Percentiles rank a stretch among this genome's conserved stretches.
Conservation (phyloP, 164 flowering plant species). For the Chimonanthus salicifolius region DNA sequence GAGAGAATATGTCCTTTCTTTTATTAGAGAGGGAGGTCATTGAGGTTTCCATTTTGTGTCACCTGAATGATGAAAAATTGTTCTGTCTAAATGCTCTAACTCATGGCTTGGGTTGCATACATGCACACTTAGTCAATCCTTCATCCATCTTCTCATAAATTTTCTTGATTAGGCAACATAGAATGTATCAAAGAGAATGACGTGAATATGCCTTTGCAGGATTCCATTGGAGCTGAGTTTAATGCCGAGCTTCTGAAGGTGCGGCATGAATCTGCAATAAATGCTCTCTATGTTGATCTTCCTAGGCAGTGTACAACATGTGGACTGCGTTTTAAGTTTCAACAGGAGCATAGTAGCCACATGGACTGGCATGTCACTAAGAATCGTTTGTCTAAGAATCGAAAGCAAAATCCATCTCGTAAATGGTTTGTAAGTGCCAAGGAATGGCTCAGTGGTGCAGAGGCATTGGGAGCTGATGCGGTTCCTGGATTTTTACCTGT, state of each 20-base stretch:
- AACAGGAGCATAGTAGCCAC: slow-evolving; percentile 89
- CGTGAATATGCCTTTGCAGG: slow-evolving; percentile 36
- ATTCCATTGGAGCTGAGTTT: slow-evolving; percentile 74
- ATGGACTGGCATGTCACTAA: slow-evolving; percentile 99
- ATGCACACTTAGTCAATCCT: not conserved
- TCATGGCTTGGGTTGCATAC: not conserved
- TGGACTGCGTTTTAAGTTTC: slow-evolving; percentile 76
- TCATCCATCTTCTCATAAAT: not conserved
- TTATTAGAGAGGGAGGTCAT: too few relatives aligned
- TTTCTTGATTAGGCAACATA: slow-evolving; percentile 3
- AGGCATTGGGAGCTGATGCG: slow-evolving; percentile 74
- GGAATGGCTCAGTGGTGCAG: slow-evolving; percentile 91
- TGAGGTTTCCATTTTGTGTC: not conserved
- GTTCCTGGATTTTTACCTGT: slow-evolving; percentile 75
- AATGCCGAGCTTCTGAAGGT: slow-evolving; percentile 64
- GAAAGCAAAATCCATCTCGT: slow-evolving; percentile 86
- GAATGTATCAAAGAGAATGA: slow-evolving; percentile 1
- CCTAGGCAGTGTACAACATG: slow-evolving; percentile 93
- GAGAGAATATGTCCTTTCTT: too few relatives aligned
- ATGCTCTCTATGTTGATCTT: slow-evolving; percentile 71
- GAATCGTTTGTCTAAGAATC: slow-evolving; percentile 71
- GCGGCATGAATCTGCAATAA: slow-evolving; percentile 74
- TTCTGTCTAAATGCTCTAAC: too few relatives aligned
- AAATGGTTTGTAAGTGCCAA: slow-evolving; percentile 83
- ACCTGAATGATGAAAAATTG: too few relatives aligned